A percentile compares a stretch with the other conserved stretches of the same genome.
These are phyloP conservation scores for Phylloporus rhodoxanthus DNA, from an alignment of 768 basidiomycete species.

Conservation along the genomic window DNA sequence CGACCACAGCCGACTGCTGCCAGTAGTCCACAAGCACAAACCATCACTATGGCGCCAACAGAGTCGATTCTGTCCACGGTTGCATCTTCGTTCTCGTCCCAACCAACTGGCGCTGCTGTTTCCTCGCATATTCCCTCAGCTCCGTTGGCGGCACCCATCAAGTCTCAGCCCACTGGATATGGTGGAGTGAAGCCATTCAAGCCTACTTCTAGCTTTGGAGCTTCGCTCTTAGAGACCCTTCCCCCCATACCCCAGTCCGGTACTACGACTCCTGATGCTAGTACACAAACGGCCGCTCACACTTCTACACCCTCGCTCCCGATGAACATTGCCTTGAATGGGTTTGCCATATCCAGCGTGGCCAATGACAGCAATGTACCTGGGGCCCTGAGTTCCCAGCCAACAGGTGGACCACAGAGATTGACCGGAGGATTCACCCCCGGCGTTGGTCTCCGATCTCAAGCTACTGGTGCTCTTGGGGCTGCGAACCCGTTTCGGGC, in stretches of 20 bases:
- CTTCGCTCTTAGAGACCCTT: constrained; percentile 63
- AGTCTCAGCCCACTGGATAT: constrained; percentile 45
- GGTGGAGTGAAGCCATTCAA: constrained; percentile 76
- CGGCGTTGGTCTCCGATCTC: constrained; percentile 50
- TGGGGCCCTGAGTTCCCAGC: constrained; percentile 33
- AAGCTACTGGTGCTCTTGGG: constrained; percentile 50
- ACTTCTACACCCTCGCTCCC: constrained; percentile 24
- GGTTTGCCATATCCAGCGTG: constrained; percentile 8
- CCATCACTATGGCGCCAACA: neutral
- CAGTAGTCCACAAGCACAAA: constrained; percentile 31
- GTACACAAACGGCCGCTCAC: constrained; percentile 8
- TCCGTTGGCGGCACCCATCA: constrained; percentile 30
- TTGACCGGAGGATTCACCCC: constrained; percentile 24
- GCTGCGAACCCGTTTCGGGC: constrained; percentile 61
- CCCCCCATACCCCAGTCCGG: constrained; percentile 66
- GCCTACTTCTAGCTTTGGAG: constrained; percentile 75
- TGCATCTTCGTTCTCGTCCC: constrained; percentile 66
- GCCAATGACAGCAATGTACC: constrained; percentile 16
- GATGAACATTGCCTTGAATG: constrained; percentile 11
- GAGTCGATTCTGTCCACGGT: constrained; percentile 59
- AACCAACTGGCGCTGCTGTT: constrained; percentile 44
- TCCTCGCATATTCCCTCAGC: constrained; percentile 31
- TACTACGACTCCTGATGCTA: constrained; percentile 40
- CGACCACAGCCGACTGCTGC: constrained; percentile 24
- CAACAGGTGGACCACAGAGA: constrained; percentile 20